phyloP scores from a whole-genome alignment of 371 early-diverging fungal genomes.

The Mortierella sp. region DNA sequence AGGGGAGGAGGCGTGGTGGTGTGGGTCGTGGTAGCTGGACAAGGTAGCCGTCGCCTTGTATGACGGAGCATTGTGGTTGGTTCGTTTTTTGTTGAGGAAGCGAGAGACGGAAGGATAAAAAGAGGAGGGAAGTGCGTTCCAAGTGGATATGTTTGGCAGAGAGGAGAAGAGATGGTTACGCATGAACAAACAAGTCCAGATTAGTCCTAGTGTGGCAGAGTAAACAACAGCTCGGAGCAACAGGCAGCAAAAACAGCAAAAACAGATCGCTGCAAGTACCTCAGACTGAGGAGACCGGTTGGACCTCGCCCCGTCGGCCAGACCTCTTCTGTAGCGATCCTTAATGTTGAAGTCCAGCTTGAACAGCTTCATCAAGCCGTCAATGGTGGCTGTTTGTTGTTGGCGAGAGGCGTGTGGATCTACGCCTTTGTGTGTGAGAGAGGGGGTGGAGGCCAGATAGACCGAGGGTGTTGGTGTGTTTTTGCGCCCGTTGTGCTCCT shows the following conservation, averaged over 20 bases:
- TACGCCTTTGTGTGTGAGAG: background rate
- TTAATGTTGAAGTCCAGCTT: conserved; percentile 45
- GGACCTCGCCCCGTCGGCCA: conserved; percentile 29
- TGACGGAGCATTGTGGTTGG: background rate
- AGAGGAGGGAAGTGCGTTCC: conserved; percentile 1
- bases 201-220: background rate
- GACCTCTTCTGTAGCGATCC: conserved; percentile 51
- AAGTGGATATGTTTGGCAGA: conserved; percentile 12
- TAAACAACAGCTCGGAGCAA: background rate
- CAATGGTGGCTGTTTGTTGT: conserved; percentile 3
- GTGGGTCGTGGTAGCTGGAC: conserved; percentile 33
- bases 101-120: background rate
- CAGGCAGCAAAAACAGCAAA: background rate
- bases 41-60: conserved; percentile 10
- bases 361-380: conserved; percentile 39
- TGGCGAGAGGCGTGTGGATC: background rate
- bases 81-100: background rate
- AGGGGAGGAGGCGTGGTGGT: conserved; percentile 44
- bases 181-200: background rate
- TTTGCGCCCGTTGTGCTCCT: background rate
- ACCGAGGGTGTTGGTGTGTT: background rate
- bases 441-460: background rate
- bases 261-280: conserved; percentile 11
- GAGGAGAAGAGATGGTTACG: background rate
- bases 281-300: conserved; percentile 45